Evolutionary conservation across 352 stramenopile species (phyloP).

Genomic region (Phytophthora boehmeriae): DNA sequence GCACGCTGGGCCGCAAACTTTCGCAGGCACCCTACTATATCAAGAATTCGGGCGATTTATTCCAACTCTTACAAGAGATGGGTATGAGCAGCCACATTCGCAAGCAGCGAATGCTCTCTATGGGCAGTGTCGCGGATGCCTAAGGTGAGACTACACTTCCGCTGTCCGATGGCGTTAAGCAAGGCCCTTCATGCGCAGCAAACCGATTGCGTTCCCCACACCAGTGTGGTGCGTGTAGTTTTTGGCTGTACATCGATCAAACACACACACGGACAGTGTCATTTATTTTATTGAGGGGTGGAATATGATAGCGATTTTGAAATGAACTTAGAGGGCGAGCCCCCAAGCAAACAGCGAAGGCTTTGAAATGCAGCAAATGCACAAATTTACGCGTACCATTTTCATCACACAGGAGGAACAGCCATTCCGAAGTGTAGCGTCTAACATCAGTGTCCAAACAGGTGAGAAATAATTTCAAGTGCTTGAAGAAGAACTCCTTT

Average conservation of each 20-base stretch:
- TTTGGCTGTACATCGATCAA: slow-evolving; percentile 44
- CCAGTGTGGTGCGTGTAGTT: slow-evolving; percentile 75
- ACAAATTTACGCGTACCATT: slow-evolving; percentile 53
- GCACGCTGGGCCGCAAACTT: slow-evolving; percentile 80
- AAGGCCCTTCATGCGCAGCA: slow-evolving; percentile 70
- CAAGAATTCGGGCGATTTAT: slow-evolving; percentile 87
- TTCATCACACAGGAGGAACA: slow-evolving; percentile 77
- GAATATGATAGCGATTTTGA: slow-evolving; percentile 32
- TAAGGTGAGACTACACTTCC: slow-evolving; percentile 5
- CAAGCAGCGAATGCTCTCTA: slow-evolving; percentile 70
- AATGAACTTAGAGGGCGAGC: slow-evolving; percentile 24
- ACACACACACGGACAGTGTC: slow-evolving; percentile 18
- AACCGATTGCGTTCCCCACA: slow-evolving; percentile 75
- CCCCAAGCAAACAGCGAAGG: slow-evolving; percentile 12
- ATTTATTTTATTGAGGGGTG: slow-evolving; percentile 37
- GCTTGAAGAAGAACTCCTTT: slow-evolving; percentile 54
- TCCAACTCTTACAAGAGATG: slow-evolving; percentile 86
- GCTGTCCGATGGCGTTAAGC: slow-evolving; percentile 30
- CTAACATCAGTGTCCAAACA: slow-evolving; percentile 73
- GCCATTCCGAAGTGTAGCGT: slow-evolving; percentile 70
- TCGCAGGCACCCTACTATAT: slow-evolving; percentile 88
- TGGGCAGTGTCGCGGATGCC: slow-evolving; percentile 36
- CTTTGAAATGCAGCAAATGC: slow-evolving; percentile 9
- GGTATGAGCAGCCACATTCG: slow-evolving; percentile 83
- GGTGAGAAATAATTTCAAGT: slow-evolving; percentile 76